Percentiles rank a stretch among this genome's conserved stretches.
Conservation (phyloP, 768 basidiomycete genomes). For the Lactarius evosmus region DNA sequence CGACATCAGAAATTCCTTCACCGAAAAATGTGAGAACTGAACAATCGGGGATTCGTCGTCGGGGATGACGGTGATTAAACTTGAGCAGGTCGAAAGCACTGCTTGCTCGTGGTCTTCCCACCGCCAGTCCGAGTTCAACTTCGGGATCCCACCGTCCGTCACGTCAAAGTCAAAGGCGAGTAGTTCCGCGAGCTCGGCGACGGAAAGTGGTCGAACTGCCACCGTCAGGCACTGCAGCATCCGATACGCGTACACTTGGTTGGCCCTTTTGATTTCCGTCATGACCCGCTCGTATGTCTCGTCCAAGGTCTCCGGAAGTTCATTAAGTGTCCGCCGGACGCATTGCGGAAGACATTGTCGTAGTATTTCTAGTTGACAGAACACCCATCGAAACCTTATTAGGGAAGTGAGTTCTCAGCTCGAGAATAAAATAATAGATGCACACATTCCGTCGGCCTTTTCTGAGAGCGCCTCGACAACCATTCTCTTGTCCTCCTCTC, state of each 20-base stretch:
- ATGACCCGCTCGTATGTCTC: not conserved
- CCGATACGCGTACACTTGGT: not conserved
- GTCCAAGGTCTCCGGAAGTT: not conserved
- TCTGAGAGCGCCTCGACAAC: not conserved
- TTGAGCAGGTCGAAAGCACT: not conserved
- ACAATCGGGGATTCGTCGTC: not conserved
- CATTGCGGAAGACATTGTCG: not conserved
- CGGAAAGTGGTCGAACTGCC: not conserved
- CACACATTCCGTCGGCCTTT: not conserved
- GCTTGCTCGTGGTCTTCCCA: not conserved
- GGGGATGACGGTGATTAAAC: not conserved
- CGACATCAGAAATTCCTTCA: not conserved
- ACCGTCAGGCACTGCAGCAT: not conserved
- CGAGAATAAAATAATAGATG: not conserved
- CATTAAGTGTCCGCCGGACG: not conserved
- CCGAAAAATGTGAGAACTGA: not conserved
- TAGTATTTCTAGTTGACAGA: not conserved
- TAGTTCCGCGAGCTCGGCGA: not conserved
- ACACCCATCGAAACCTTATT: not conserved
- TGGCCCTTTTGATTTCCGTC: not conserved
- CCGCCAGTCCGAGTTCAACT: not conserved
- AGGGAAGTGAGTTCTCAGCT: not conserved
- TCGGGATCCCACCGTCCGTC: not conserved
- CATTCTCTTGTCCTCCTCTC: not conserved
- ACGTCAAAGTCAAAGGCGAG: not conserved